Evolutionary conservation across 139 green algal genomes (phyloP), one percentile per base, ranked within the genome.

Genomic region (Tetradesmus obliquus): DNA sequence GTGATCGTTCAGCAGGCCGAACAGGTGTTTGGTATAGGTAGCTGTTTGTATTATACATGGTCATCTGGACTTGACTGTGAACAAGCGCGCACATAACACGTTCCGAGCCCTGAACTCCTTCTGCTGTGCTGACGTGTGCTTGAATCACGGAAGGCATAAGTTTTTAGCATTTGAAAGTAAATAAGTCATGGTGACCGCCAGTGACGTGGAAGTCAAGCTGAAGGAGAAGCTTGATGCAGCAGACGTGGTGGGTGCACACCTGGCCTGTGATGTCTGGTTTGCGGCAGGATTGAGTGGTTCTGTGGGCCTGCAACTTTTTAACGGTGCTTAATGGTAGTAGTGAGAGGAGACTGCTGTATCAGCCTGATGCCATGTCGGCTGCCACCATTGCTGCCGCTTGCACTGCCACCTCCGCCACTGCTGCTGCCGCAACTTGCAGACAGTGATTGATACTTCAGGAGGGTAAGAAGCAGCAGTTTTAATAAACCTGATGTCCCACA

Each of bases 361-460:
- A 45, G 32, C 32, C 32, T 45, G 32, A 45, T 45, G 32, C 32
- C 32, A 45, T 45, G 32, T 45, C 32, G 32, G 32, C 32, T 45
- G 32, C 0, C 32, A 45, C 32, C 32, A 45, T 45, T 71, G 8
- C 9, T 71, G 19, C 60, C 15, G n/a, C 10, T 76, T 76, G 17
- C 6, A 24, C 17, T 76, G 66, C 66, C 5, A 5, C 66, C 5
- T 3, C 66, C n/a, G 66, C 2, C n/a, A 3, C 66, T 76, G 66
- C 66, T 76, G 66, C 66, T 76, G 17, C 66, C 5, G 66, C 66
- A 7, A 6, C 62, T n/a, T 69, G 54, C 55, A 89, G 84, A 81
- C 84, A 7, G 84, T 89, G 19, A 58, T 89, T 32, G 84, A 89
- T 45, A 89, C 84, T 6, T 89, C 84, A 57, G 84, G 84, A 24